Percentiles rank a stretch among this genome's conserved stretches.
Conservation (phyloP, 2,329 filamentous ascomycete species). For the Rhynchosporium graminicola region DNA sequence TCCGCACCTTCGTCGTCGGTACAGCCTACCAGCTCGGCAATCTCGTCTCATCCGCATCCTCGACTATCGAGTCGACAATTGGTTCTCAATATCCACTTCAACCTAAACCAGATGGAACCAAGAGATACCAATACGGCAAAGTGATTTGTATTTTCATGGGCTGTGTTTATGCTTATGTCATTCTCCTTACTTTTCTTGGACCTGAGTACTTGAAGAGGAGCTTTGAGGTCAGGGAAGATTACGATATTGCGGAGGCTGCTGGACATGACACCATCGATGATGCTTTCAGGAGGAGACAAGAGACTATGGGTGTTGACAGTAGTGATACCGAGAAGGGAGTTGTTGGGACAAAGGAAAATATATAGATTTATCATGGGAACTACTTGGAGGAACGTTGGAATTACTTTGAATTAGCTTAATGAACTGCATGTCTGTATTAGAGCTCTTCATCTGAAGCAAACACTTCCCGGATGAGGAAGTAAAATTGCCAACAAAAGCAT, state of each 20-base stretch:
- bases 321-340: slow-evolving; percentile 26
- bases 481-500: too few species aligned
- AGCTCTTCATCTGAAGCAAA: too few species aligned
- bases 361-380: neutral
- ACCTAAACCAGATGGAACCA: slow-evolving; percentile 45
- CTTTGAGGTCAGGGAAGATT: slow-evolving; percentile 50
- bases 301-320: slow-evolving; percentile 19
- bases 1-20: slow-evolving; percentile 70
- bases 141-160: slow-evolving; percentile 92
- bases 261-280: slow-evolving; percentile 40
- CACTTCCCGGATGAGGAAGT: too few species aligned
- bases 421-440: too few species aligned
- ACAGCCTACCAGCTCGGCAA: slow-evolving; percentile 74
- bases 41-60: slow-evolving; percentile 70
- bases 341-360: neutral
- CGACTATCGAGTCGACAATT: slow-evolving; percentile 76
- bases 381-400: neutral
- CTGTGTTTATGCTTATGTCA: slow-evolving; percentile 41
- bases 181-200: slow-evolving; percentile 40
- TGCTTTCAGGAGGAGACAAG: slow-evolving; percentile 33
- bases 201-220: slow-evolving; percentile 50
- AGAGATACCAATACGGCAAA: slow-evolving; percentile 72
- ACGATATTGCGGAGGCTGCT: slow-evolving; percentile 47
- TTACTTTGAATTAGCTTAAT: neutral
- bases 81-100: slow-evolving; percentile 74